Conservation (phyloP, 1,284 basidiomycete genomes). For the Ustilago tritici region DNA sequence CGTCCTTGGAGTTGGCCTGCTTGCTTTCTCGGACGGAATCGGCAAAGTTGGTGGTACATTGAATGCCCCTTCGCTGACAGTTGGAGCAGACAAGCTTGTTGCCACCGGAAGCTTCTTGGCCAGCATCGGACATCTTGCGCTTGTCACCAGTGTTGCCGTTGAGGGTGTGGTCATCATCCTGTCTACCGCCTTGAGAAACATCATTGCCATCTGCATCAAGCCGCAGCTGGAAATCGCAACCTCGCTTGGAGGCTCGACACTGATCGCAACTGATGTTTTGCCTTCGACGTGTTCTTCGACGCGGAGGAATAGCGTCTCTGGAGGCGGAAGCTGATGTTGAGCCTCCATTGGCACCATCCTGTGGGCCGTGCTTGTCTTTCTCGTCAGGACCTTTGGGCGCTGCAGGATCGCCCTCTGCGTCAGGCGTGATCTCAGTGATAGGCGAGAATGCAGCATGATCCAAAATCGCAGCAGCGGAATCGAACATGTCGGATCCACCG, state of each 20-base stretch:
- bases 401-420: conserved; percentile 1
- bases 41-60: conserved; percentile 56
- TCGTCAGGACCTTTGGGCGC: not conserved
- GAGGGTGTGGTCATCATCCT: conserved; percentile 17
- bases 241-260: conserved; percentile 53
- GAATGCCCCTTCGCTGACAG: conserved; percentile 52
- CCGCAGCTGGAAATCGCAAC: conserved; percentile 52
- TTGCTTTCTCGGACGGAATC: conserved; percentile 52
- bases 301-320: conserved; percentile 39
- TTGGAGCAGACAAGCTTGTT: conserved; percentile 51
- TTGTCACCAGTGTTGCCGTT: conserved; percentile 33
- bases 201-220: conserved; percentile 53
- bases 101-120: conserved; percentile 6
- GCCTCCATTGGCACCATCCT: not conserved
- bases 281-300: conserved; percentile 42
- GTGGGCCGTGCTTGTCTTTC: not conserved
- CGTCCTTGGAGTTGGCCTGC: conserved; percentile 37
- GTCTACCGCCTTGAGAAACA: conserved; percentile 7
- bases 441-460: conserved; percentile 38
- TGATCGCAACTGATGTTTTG: conserved; percentile 59
- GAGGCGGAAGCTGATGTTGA: conserved; percentile 18
- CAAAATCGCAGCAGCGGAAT: conserved; percentile 42
- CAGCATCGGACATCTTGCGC: conserved; percentile 51
- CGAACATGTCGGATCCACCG: conserved; percentile 11
- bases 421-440: conserved; percentile 35